phyloP scores from a whole-genome alignment of 2,329 filamentous ascomycete species.

The Pyrenophora graminea region DNA sequence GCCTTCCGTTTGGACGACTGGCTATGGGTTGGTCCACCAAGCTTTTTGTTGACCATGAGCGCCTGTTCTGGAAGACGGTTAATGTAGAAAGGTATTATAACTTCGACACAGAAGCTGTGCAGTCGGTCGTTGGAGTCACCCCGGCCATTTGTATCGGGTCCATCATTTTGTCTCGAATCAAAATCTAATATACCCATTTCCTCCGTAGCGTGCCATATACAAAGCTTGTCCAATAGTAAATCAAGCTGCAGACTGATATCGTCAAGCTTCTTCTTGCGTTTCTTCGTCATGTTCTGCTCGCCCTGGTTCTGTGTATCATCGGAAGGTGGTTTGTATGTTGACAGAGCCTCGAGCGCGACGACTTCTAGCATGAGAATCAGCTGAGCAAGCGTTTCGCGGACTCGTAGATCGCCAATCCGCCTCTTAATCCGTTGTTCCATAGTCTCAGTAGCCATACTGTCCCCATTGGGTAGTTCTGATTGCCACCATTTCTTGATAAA shows the following conservation, averaged over 20 bases:
- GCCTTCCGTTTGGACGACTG: slow-evolving; percentile 58
- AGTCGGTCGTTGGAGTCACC: slow-evolving; percentile 61
- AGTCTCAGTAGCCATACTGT: slow-evolving; percentile 38
- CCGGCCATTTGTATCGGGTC: slow-evolving; percentile 28
- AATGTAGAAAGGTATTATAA: slow-evolving; percentile 81
- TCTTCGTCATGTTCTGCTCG: slow-evolving; percentile 40
- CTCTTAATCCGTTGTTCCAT: slow-evolving; percentile 61
- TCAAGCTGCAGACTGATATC: slow-evolving; percentile 70
- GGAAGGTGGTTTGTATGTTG: slow-evolving; percentile 40
- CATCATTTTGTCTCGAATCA: slow-evolving; percentile 31
- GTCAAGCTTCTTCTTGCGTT: slow-evolving; percentile 63
- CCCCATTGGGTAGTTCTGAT: slow-evolving; percentile 47
- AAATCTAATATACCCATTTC: slow-evolving; percentile 55
- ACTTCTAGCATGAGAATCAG: slow-evolving; percentile 80
- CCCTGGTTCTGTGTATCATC: slow-evolving; percentile 23
- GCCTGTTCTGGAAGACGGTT: slow-evolving; percentile 74
- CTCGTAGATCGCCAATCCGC: slow-evolving; percentile 68
- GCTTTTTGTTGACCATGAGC: slow-evolving; percentile 71
- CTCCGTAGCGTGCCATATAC: slow-evolving; percentile 81
- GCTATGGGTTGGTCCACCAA: slow-evolving; percentile 70
- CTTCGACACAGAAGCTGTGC: slow-evolving; percentile 77
- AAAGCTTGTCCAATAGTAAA: slow-evolving; percentile 74
- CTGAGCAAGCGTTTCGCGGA: slow-evolving; percentile 78
- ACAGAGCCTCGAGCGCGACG: slow-evolving; percentile 65
- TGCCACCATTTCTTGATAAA: slow-evolving; percentile 73